Evolutionary conservation across 441 rosid genomes (phyloP), one percentile per base, ranked within the genome.

Genomic region (Cnidoscolus chayamansa): DNA sequence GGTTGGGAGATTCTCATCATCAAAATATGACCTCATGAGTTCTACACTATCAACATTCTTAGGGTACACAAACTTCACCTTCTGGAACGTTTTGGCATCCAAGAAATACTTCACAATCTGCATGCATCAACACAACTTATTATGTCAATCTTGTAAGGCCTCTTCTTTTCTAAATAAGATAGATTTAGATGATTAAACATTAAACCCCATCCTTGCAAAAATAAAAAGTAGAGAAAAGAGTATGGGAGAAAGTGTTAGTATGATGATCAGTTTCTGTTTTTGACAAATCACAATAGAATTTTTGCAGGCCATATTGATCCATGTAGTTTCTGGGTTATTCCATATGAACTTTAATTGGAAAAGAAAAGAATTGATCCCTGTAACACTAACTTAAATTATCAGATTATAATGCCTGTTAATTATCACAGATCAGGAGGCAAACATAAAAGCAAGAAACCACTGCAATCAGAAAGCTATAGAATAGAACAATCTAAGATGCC

Each of bases 21-120:
- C 97, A 17, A 92, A 92, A 72, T 80, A 86, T 1, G 89, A 80
- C 10, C 81, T 86, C 98, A 95, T 92, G 1, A 90, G 83, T 76
- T 86, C 96, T n/a, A 92, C 88, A 10, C 98, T 95, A 3, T 89
- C 96, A 45, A 66, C 76, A 68, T 94, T 89, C 79, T 91, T 91
- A 0, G 99, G 99, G 77, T 92, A 95, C 66, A 92, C 98, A 80
- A 95, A 95, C 71, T 91, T 92, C 81, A 92, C 96, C 85, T 95
- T 95, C 53, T 83, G 80, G 70, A 87, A 88, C 58, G 99, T 95
- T 84, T 87, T 92, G 48, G 94, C 75, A 70, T 92, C 99, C 65
- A 95, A 40, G 65, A 95, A 95, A 74, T 88, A 92, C 85, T 95
- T 95, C 12, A 92, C 98, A 25, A 90, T 81, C 99, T 94, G 86